Evolutionary conservation across 1,284 basidiomycete species (phyloP).

Genomic region (Microbotryum saponariae): DNA sequence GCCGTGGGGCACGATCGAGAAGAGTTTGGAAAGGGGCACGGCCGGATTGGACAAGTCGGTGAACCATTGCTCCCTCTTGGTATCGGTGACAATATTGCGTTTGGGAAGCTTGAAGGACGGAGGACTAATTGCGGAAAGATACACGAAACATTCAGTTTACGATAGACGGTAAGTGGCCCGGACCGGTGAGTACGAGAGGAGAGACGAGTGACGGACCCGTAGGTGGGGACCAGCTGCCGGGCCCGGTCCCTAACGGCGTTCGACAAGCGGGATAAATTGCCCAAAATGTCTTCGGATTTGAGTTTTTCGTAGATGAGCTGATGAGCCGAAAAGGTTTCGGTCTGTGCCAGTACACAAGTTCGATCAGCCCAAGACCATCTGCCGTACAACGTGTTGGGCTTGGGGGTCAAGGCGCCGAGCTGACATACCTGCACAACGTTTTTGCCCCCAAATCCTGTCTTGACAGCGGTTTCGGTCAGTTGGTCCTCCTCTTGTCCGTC

Average conservation of each 20-base stretch:
- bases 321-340: constrained; percentile 51
- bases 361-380: background rate
- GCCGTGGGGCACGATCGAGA: constrained; percentile 82
- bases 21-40: constrained; percentile 79
- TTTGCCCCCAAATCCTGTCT: constrained; percentile 62
- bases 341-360: constrained; percentile 37
- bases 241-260: constrained; percentile 64
- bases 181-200: background rate
- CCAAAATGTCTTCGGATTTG: constrained; percentile 47
- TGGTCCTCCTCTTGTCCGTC: constrained; percentile 78
- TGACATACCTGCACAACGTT: constrained; percentile 56
- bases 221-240: constrained; percentile 39
- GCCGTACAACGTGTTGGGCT: background rate
- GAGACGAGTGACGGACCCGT: constrained; percentile 34
- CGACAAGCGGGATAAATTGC: constrained; percentile 68
- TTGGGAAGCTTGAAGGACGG: constrained; percentile 69
- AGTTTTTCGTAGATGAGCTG: constrained; percentile 49
- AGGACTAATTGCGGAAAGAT: constrained; percentile 18
- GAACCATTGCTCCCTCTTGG: constrained; percentile 81
- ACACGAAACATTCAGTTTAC: constrained; percentile 53
- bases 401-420: background rate
- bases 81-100: constrained; percentile 81
- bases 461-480: constrained; percentile 66
- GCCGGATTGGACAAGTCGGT: constrained; percentile 80
- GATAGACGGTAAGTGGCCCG: constrained; percentile 49